Conservation (phyloP, 148 eudicot genomes). For the Rhododendron henanense region DNA sequence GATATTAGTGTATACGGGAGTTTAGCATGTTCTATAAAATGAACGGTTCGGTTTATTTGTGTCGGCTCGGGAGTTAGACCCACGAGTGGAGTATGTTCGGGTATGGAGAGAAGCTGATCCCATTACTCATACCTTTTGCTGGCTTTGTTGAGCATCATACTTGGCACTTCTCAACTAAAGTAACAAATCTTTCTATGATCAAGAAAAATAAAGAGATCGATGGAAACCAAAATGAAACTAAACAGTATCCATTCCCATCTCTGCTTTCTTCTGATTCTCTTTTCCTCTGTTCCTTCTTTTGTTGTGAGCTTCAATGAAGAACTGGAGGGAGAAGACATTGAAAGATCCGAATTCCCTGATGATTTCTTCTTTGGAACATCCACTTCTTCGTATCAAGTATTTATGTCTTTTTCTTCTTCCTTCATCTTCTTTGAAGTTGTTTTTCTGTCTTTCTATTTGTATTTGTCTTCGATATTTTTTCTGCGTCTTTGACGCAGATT, state of each 20-base stretch:
- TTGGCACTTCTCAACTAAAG: neutral
- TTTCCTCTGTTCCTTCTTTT: neutral
- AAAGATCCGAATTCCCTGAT: conserved; percentile 53
- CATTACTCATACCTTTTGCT: neutral
- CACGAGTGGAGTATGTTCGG: no score
- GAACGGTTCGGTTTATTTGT: neutral
- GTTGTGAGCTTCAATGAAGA: conserved; percentile 3
- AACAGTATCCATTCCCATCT: neutral
- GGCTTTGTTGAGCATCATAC: neutral
- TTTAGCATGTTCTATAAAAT: no score
- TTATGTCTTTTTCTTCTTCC: neutral
- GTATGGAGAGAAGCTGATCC: no score
- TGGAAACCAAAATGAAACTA: conserved; percentile 2
- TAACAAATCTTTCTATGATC: neutral
- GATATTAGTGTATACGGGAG: no score
- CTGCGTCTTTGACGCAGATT: conserved; percentile 24
- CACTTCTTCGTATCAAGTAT: conserved; percentile 66
- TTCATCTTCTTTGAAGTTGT: neutral
- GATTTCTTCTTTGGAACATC: conserved; percentile 68
- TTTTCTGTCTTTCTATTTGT: neutral
- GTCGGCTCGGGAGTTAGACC: no score
- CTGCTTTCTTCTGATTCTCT: neutral
- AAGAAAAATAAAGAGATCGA: no score
- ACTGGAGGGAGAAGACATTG: conserved; percentile 24
- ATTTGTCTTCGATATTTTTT: neutral